phyloP scores from a whole-genome alignment of 495 filamentous ascomycete species.

The Diplogelasinospora grovesii region DNA sequence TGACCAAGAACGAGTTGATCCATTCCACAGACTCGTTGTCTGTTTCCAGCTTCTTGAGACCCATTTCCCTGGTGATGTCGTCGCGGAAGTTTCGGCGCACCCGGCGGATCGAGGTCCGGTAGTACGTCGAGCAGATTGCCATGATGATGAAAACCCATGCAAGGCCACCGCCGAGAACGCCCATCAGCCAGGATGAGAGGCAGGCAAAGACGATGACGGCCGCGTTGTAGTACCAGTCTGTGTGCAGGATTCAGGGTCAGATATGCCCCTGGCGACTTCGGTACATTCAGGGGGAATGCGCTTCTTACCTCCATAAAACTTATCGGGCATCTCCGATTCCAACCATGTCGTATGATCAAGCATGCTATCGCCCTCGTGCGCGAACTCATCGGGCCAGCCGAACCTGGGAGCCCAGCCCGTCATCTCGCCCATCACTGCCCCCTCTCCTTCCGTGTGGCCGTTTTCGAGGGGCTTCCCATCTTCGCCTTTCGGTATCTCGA shows the following conservation, averaged over 20 bases:
- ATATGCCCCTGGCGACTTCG: neutral
- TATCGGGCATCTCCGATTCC: slow-evolving; percentile 79
- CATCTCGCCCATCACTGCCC: slow-evolving; percentile 53
- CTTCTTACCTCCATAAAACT: slow-evolving; percentile 80
- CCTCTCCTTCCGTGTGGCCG: slow-evolving; percentile 50
- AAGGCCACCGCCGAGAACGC: slow-evolving; percentile 81
- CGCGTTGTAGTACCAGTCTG: slow-evolving; percentile 97
- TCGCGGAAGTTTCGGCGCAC: slow-evolving; percentile 95
- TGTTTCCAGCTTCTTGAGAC: slow-evolving; percentile 79
- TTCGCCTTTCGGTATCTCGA: slow-evolving; percentile 33
- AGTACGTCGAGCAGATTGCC: slow-evolving; percentile 89
- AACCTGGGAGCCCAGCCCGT: slow-evolving; percentile 89
- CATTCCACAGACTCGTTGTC: slow-evolving; percentile 93
- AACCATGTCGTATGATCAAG: slow-evolving; percentile 83
- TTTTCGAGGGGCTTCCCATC: slow-evolving; percentile 41
- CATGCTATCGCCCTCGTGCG: slow-evolving; percentile 54
- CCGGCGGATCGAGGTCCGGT: slow-evolving; percentile 88
- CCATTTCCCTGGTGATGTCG: slow-evolving; percentile 88
- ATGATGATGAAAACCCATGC: slow-evolving; percentile 91
- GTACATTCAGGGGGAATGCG: neutral
- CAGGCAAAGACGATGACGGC: slow-evolving; percentile 89
- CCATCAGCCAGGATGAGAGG: slow-evolving; percentile 82
- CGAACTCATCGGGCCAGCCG: slow-evolving; percentile 49
- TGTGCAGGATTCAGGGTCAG: slow-evolving; percentile 9
- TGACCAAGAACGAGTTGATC: slow-evolving; percentile 98